phyloP scores from a whole-genome alignment of 2,329 filamentous ascomycete genomes.

The Delphinella strobiligena region DNA sequence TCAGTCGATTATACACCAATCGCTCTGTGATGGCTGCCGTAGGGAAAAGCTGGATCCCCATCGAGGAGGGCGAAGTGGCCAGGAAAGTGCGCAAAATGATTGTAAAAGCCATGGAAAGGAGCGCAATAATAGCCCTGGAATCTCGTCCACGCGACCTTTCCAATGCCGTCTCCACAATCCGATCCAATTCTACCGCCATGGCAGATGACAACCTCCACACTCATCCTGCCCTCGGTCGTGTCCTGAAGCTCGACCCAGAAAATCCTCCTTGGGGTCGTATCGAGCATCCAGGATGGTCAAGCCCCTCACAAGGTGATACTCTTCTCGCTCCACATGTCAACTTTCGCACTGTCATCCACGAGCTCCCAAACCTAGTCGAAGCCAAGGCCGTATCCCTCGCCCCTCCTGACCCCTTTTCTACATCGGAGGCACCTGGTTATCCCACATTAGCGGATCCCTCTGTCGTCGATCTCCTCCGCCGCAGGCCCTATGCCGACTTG shows the following conservation, averaged over 20 bases:
- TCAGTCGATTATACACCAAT: conserved; percentile 75
- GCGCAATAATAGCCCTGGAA: conserved; percentile 70
- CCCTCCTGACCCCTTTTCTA: conserved; percentile 39
- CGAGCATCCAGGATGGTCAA: conserved; percentile 78
- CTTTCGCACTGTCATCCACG: conserved; percentile 67
- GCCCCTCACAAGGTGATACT: conserved; percentile 47
- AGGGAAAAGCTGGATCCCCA: conserved; percentile 73
- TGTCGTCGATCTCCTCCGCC: conserved; percentile 59
- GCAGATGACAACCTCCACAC: background rate
- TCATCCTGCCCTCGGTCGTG: conserved; percentile 7
- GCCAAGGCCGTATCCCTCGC: conserved; percentile 83
- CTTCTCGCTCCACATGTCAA: conserved; percentile 68
- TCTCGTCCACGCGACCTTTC: conserved; percentile 53
- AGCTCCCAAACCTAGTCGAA: conserved; percentile 83
- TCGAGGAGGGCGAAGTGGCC: conserved; percentile 73
- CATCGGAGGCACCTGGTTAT: conserved; percentile 24
- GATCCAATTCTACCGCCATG: background rate
- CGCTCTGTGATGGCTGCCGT: conserved; percentile 68
- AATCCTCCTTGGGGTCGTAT: conserved; percentile 66
- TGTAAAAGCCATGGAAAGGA: conserved; percentile 57
- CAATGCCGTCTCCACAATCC: conserved; percentile 20
- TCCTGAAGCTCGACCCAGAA: conserved; percentile 8
- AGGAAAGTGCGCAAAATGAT: conserved; percentile 67
- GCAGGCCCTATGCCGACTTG: conserved; percentile 59
- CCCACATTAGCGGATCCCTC: conserved; percentile 47